Percentiles rank a stretch among this genome's conserved stretches.
Conservation (phyloP, 2,329 filamentous ascomycete species). For the Aciculosporium take region DNA sequence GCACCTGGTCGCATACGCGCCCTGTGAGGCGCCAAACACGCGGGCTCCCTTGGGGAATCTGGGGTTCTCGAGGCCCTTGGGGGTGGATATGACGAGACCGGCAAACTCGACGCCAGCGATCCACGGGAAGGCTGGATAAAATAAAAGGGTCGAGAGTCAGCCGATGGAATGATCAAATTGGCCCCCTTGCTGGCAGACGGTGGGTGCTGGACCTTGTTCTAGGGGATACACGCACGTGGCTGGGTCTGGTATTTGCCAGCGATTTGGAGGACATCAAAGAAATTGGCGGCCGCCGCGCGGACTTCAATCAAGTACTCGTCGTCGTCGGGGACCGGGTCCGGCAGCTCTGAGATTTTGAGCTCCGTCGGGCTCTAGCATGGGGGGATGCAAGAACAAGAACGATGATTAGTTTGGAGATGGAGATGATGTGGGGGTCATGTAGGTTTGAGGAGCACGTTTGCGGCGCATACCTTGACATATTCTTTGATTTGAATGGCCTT, state of each 20-base stretch:
- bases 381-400: neutral
- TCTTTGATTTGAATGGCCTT: constrained; percentile 5
- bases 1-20: constrained; percentile 70
- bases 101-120: constrained; percentile 77
- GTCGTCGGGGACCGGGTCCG: constrained; percentile 55
- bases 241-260: constrained; percentile 93
- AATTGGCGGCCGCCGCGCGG: constrained; percentile 80
- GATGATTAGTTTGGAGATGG: neutral
- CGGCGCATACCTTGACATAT: constrained; percentile 6
- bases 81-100: constrained; percentile 57
- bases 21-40: constrained; percentile 78
- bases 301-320: constrained; percentile 79
- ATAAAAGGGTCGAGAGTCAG: neutral
- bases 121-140: constrained; percentile 57
- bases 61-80: constrained; percentile 33
- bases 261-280: constrained; percentile 93
- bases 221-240: constrained; percentile 36
- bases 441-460: neutral
- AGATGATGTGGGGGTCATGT: neutral
- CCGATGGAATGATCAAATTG: neutral
- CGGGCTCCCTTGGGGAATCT: constrained; percentile 64
- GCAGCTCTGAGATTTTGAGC: constrained; percentile 59
- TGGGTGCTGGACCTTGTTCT: neutral
- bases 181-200: neutral
- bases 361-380: constrained; percentile 58